Base-by-base conservation (phyloP, 1,284 basidiomycete genomes). In the Fomitiporia mediterranea region DNA sequence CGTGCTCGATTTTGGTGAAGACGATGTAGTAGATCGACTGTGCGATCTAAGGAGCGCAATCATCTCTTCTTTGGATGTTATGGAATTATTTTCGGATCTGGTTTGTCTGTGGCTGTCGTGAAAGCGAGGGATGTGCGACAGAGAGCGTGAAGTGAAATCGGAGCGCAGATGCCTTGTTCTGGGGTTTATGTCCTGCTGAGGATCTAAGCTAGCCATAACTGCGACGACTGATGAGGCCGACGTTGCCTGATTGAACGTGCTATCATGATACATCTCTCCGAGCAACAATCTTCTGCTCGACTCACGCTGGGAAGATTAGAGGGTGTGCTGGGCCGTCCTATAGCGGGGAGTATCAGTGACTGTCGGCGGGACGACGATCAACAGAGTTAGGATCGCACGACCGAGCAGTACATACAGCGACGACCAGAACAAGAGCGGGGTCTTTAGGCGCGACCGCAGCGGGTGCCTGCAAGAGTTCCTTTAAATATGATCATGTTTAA, bases 181-280 rank as follows among this genome's bases (percentile, higher is more conserved):
- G 13, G 28, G 27, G 27, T 28, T 53, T 53, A 53, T 21, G 27
- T 19, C n/a, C 9, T 9, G 19, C 40, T 53, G 39, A 30, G 39
- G 23, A 11, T 35, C 17, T 40, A 53, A 17, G 21, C 32, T 43
- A 25, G 51, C 30, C 23, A 40, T 43, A 11, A 32, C 27, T 7
- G 35, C 50, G 25, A 51, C 50, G 37, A 53, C 40, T 27, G 51
- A 43, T 28, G 51, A 27, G 19, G 38, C 19, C 21, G 39, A 40
- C 17, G 51, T 43, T 53, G 51, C 51, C 38, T 53, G 51, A 53
- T 53, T 32, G n/a, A 43, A n/a, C 15, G 27, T 40, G 15, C 15
- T 32, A 53, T 53, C 51, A 53, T 53, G 51, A 53, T 53, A 6
- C 44, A 46, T 46, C 27, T 46, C 27, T 28, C n/a, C 17, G 15